phyloP scores from a whole-genome alignment of 129 eudicot species.

The Logfia minima region DNA sequence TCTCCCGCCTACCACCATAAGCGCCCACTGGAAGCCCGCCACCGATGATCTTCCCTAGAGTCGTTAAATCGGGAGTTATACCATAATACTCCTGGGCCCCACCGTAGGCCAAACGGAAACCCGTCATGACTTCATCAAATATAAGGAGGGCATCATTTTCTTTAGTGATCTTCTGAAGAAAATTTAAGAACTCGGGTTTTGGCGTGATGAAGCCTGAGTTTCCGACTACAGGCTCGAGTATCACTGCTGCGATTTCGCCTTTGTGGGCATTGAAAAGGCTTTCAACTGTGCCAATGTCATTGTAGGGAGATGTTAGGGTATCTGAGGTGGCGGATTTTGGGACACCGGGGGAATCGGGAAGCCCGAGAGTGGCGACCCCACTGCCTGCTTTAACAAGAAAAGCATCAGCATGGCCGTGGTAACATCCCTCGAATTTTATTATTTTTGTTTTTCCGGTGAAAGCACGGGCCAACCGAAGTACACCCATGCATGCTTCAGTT shows the following conservation, averaged over 20 bases:
- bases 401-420: slow-evolving; percentile 96
- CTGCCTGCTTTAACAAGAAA: slow-evolving; percentile 96
- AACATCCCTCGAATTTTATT: slow-evolving; percentile 85
- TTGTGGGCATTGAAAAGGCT: slow-evolving; percentile 56
- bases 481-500: slow-evolving; percentile 99
- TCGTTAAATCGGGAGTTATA: slow-evolving; percentile 76
- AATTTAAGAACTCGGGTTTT: slow-evolving; percentile 61
- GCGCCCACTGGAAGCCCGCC: slow-evolving; percentile 97
- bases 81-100: slow-evolving; percentile 93
- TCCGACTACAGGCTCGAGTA: slow-evolving; percentile 94
- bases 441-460: slow-evolving; percentile 65
- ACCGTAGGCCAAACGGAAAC: slow-evolving; percentile 83
- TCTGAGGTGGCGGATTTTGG: slow-evolving; percentile 65
- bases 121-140: slow-evolving; percentile 93
- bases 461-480: slow-evolving; percentile 91
- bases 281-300: slow-evolving; percentile 57
- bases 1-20: slow-evolving; percentile 86
- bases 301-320: slow-evolving; percentile 82
- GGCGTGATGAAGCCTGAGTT: slow-evolving; percentile 94
- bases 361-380: slow-evolving; percentile 96
- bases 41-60: slow-evolving; percentile 79
- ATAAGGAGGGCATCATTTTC: slow-evolving; percentile 67
- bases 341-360: slow-evolving; percentile 97
- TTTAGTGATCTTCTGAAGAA: slow-evolving; percentile 58
- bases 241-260: slow-evolving; percentile 85